These are phyloP conservation scores for Alternaria alternata DNA, from an alignment of 2,329 filamentous ascomycete species.

Conservation along the genomic window DNA sequence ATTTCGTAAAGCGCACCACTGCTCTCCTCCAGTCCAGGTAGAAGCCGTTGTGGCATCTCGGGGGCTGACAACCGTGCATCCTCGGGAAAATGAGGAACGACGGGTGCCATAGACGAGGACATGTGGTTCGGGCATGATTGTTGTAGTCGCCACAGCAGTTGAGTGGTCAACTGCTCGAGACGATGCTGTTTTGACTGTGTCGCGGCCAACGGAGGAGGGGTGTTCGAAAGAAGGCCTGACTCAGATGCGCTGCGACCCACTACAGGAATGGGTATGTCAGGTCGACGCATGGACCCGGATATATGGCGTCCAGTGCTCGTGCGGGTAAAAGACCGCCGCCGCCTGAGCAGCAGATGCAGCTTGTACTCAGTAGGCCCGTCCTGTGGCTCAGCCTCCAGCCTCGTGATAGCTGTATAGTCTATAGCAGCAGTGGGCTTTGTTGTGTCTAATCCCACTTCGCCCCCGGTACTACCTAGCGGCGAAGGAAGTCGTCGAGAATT, in stretches of 20 bases:
- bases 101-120: conserved; percentile 76
- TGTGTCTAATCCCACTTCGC: conserved; percentile 6
- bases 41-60: conserved; percentile 62
- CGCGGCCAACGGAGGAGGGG: conserved; percentile 58
- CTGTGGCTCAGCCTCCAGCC: conserved; percentile 88
- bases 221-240: conserved; percentile 36
- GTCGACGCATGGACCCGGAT: conserved; percentile 60
- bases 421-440: conserved; percentile 18
- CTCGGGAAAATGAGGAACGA: conserved; percentile 78
- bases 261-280: conserved; percentile 40
- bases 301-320: conserved; percentile 71
- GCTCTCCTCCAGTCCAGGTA: conserved; percentile 87
- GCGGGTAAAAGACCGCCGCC: conserved; percentile 75
- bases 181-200: conserved; percentile 81
- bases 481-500: conserved; percentile 27
- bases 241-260: conserved; percentile 43
- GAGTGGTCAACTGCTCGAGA: conserved; percentile 90
- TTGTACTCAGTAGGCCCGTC: conserved; percentile 97
- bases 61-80: conserved; percentile 67
- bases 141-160: conserved; percentile 91
- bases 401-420: conserved; percentile 63
- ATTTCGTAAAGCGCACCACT: conserved; percentile 95
- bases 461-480: conserved; percentile 13
- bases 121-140: conserved; percentile 93
- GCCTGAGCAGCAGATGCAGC: conserved; percentile 83